phyloP scores from a whole-genome alignment of 768 basidiomycete genomes.

The Lentinula sp. region DNA sequence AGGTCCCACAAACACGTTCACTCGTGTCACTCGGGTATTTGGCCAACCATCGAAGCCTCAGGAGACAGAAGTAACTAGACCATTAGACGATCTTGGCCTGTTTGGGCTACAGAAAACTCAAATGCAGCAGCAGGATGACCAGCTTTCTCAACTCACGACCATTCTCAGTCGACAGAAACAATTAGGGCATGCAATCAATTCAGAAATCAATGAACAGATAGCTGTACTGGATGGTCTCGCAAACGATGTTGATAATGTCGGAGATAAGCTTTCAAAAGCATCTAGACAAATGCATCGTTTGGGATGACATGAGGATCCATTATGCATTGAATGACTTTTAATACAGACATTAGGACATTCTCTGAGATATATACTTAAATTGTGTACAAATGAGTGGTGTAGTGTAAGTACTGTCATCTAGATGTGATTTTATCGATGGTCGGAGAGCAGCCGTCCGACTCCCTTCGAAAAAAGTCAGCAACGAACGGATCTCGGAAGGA shows the following conservation, averaged over 20 bases:
- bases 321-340: slow-evolving; percentile 3
- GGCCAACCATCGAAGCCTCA: slow-evolving; percentile 55
- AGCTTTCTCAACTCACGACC: slow-evolving; percentile 74
- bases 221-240: slow-evolving; percentile 80
- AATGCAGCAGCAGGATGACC: slow-evolving; percentile 78
- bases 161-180: slow-evolving; percentile 82
- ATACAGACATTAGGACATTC: background rate
- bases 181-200: slow-evolving; percentile 79
- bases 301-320: slow-evolving; percentile 30
- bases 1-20: slow-evolving; percentile 28
- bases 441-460: slow-evolving; percentile 48
- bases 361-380: background rate
- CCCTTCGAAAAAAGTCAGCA: slow-evolving; percentile 33
- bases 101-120: slow-evolving; percentile 74
- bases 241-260: slow-evolving; percentile 70
- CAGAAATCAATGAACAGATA: slow-evolving; percentile 79
- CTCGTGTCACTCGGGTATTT: slow-evolving; percentile 70
- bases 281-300: slow-evolving; percentile 81
- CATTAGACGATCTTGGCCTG: slow-evolving; percentile 79
- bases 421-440: slow-evolving; percentile 9
- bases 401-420: background rate
- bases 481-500: slow-evolving; percentile 6
- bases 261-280: slow-evolving; percentile 70
- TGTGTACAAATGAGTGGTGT: background rate
- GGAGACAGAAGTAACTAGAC: slow-evolving; percentile 84